phyloP scores from a whole-genome alignment of 2,329 filamentous ascomycete genomes.

The Phyllosticta citrichinensis region DNA sequence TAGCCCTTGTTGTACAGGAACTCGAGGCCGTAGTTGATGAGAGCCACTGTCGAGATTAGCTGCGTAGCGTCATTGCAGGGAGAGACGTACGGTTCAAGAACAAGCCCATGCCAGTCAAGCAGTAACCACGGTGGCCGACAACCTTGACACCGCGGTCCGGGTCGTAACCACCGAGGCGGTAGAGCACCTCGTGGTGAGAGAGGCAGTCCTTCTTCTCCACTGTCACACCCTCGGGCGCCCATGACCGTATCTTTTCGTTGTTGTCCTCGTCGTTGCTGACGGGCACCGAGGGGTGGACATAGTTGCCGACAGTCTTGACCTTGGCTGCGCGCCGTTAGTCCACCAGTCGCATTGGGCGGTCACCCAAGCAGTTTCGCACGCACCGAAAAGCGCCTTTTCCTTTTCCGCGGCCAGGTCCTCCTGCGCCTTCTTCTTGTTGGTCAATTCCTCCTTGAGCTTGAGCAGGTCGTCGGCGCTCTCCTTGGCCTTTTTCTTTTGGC shows the following conservation, averaged over 20 bases:
- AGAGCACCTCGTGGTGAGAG: slow-evolving; percentile 90
- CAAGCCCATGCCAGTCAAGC: slow-evolving; percentile 78
- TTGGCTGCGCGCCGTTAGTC: slow-evolving; percentile 38
- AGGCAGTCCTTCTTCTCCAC: slow-evolving; percentile 69
- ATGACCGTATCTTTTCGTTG: slow-evolving; percentile 67
- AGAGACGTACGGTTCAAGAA: slow-evolving; percentile 53
- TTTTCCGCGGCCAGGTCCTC: slow-evolving; percentile 68
- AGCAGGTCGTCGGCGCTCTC: slow-evolving; percentile 76
- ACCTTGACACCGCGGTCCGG: slow-evolving; percentile 84
- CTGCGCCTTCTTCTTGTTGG: slow-evolving; percentile 72
- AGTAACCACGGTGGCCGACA: slow-evolving; percentile 90
- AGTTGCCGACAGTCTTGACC: slow-evolving; percentile 76
- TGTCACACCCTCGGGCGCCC: slow-evolving; percentile 65
- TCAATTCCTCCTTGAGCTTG: slow-evolving; percentile 64
- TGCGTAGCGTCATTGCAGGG: neutral
- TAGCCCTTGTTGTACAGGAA: slow-evolving; percentile 77
- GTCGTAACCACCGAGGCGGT: slow-evolving; percentile 82
- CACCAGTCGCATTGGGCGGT: neutral
- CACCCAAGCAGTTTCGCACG: neutral
- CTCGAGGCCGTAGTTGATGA: slow-evolving; percentile 90
- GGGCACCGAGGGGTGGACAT: slow-evolving; percentile 82
- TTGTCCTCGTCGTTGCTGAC: slow-evolving; percentile 80
- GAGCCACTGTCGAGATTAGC: slow-evolving; percentile 45
- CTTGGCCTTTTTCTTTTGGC: slow-evolving; percentile 87
- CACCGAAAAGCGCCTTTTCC: slow-evolving; percentile 55